Percentiles rank a stretch among this genome's conserved stretches.
Evolutionary conservation across 2,329 filamentous ascomycete species (phyloP).

Genomic region (Stagonosporopsis rhizophila): DNA sequence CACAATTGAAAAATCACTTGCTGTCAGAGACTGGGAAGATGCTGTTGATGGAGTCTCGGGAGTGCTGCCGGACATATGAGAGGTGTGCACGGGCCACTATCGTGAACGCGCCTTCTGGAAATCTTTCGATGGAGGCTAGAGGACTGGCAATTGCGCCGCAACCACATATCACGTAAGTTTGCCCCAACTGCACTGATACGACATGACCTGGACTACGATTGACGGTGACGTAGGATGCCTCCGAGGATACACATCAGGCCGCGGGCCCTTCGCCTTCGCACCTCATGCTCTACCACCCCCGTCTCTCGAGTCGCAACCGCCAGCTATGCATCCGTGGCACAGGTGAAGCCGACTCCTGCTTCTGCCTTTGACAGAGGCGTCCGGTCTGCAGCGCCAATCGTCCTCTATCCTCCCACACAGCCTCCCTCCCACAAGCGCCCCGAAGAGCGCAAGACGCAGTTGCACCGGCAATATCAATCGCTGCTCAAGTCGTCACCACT

Average conservation of each 20-base stretch:
- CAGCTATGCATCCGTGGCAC: constrained; percentile 60
- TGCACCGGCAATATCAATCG: constrained; percentile 86
- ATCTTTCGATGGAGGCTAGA: constrained; percentile 8
- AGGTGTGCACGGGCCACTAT: constrained; percentile 34
- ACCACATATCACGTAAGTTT: constrained; percentile 38
- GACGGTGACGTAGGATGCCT: constrained; percentile 40
- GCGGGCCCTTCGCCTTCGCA: constrained; percentile 39
- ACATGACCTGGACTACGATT: not conserved
- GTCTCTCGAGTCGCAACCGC: constrained; percentile 42
- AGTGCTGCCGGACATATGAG: constrained; percentile 18
- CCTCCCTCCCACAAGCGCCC: constrained; percentile 87
- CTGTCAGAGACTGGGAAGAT: not conserved
- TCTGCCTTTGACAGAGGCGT: constrained; percentile 60
- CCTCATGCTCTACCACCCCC: constrained; percentile 32
- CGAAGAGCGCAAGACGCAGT: constrained; percentile 88
- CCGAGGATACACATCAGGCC: constrained; percentile 48
- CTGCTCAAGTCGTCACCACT: constrained; percentile 84
- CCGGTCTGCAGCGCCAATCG: constrained; percentile 53
- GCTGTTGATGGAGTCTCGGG: constrained; percentile 17
- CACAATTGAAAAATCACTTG: not conserved
- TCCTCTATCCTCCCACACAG: constrained; percentile 69
- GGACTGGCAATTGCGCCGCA: constrained; percentile 31
- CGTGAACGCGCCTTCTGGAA: constrained; percentile 39
- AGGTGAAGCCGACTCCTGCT: constrained; percentile 60
- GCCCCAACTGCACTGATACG: not conserved